phyloP scores from a whole-genome alignment of 2,329 filamentous ascomycete genomes.

The Delphinella strobiligena region DNA sequence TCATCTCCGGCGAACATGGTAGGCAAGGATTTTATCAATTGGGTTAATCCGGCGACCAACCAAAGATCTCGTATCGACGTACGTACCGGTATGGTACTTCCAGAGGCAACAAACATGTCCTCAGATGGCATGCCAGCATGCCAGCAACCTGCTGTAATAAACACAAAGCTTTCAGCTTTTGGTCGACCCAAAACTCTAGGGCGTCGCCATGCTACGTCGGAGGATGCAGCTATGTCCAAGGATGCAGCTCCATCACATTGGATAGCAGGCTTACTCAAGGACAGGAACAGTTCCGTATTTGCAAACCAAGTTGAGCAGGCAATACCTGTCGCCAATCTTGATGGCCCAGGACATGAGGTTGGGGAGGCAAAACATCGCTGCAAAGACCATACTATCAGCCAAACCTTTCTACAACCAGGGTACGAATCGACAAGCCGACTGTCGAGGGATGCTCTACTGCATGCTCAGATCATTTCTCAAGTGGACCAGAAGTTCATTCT shows the following conservation, averaged over 20 bases:
- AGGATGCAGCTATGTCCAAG: not conserved
- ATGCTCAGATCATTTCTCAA: constrained; percentile 61
- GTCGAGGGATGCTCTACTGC: constrained; percentile 47
- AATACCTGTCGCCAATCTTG: not conserved
- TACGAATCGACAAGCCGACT: constrained; percentile 28
- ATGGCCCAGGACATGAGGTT: not conserved
- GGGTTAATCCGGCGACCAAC: constrained; percentile 51
- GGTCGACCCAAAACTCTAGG: constrained; percentile 23
- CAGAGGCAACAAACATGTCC: constrained; percentile 1
- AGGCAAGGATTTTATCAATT: constrained; percentile 26
- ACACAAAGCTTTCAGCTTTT: constrained; percentile 15
- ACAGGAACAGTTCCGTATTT: constrained; percentile 72
- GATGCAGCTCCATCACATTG: constrained; percentile 27
- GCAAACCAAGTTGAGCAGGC: constrained; percentile 28
- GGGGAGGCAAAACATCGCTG: not conserved
- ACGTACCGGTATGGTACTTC: constrained; percentile 38
- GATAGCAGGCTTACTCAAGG: constrained; percentile 48
- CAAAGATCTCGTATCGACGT: constrained; percentile 39
- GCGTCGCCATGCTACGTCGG: constrained; percentile 8
- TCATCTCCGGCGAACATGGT: too few relatives aligned
- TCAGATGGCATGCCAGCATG: not conserved
- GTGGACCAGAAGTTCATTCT: constrained; percentile 87
- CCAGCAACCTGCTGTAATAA: constrained; percentile 13
- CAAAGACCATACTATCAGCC: constrained; percentile 10
- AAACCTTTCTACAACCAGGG: constrained; percentile 11